These are phyloP conservation scores for Colletotrichum lini DNA, from an alignment of 2,329 filamentous ascomycete species.

Conservation along the genomic window DNA sequence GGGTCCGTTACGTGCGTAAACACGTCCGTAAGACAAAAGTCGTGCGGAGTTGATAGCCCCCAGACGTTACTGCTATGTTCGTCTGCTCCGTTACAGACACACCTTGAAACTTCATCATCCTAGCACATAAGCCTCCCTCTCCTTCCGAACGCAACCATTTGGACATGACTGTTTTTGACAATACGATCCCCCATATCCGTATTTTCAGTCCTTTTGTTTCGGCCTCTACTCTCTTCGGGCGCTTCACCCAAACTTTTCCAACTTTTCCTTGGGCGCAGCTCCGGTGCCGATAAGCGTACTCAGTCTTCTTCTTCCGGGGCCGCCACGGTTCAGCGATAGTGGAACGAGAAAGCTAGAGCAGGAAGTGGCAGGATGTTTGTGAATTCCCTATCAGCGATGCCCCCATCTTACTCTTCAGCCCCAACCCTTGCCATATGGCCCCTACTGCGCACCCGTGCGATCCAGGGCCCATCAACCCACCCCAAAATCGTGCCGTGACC, in stretches of 20 bases:
- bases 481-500: slow-evolving; percentile 6
- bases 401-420: neutral
- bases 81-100: neutral
- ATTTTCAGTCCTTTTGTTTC: slow-evolving; percentile 11
- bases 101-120: neutral
- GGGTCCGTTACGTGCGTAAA: slow-evolving; percentile 30
- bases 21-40: slow-evolving; percentile 4
- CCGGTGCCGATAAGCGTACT: neutral
- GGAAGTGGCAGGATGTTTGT: neutral
- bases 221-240: neutral
- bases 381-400: slow-evolving; percentile 4
- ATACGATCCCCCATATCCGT: neutral
- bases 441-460: slow-evolving; percentile 1
- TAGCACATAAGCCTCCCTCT: neutral
- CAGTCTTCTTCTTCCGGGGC: neutral
- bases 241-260: neutral
- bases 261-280: neutral
- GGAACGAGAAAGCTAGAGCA: slow-evolving; percentile 13
- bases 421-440: slow-evolving; percentile 1
- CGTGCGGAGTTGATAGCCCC: slow-evolving; percentile 27
- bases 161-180: slow-evolving; percentile 19
- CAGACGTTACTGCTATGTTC: slow-evolving; percentile 5
- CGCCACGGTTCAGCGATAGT: neutral
- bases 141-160: neutral
- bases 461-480: slow-evolving; percentile 4